Evolutionary conservation across 2,329 filamentous ascomycete species (phyloP), one percentile per base, ranked within the genome.

Genomic region (Dothiorella sarmentorum): DNA sequence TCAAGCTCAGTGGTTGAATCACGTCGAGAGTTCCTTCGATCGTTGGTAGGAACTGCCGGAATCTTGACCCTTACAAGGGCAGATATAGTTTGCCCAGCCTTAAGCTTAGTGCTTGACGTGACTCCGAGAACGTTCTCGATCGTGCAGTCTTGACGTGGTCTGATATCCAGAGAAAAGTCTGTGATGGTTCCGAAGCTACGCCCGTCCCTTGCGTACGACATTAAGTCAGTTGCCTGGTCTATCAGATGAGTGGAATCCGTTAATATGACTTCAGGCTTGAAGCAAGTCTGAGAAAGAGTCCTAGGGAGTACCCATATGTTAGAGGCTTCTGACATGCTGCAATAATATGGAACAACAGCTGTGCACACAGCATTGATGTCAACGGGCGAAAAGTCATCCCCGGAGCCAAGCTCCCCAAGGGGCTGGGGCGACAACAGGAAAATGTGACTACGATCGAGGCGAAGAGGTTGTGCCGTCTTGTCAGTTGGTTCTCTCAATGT

Each of bases 381-480:
- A 17, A 58, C 17, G 15, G 15, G 24, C 18, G 43, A 37, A 43
- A 59, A 55, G 20, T 38, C 26, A 15, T 35, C 53, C 13, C 6
- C 17, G 13, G 40, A 29, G 33, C 26, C 44, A 18, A 57, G 18
- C 35, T 35, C 61, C 11, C 22, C 55, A 17, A 35, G 43, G 13
- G 60, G 44, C 15, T 60, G 47, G 4, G 64, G 60, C 24, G 64
- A 65, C 10, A 66, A 27, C 5, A 66, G 44, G 27, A 66, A 47
- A 20, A 62, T 49, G 29, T 62, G 61, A 29, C 56, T 51, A 17
- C 43, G 37, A 15, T 47, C 47, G 22, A 40, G 37, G 7, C 61
- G 57, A 26, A 63, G 52, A 24, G 55, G 31, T 18, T 49, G 22
- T n/a, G 43, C 38, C 20, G 47, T 10, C 24, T 26, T 37, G 27